A percentile compares a stretch with the other conserved stretches of the same genome.
phyloP scores from a whole-genome alignment of 2,329 filamentous ascomycete species.

The Talaromyces islandicus region DNA sequence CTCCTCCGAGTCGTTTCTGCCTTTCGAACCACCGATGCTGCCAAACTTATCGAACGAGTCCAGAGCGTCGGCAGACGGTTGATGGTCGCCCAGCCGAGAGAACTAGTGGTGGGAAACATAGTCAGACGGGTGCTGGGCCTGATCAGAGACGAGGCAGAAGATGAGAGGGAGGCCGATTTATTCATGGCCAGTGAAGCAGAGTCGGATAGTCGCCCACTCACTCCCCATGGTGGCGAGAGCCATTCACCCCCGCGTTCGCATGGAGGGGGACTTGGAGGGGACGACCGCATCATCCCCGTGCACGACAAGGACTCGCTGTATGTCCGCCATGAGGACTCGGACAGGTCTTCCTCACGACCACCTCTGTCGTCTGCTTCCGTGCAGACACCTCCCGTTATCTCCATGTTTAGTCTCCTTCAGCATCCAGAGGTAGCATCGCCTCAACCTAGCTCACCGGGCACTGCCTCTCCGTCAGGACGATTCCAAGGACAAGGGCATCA shows the following conservation, averaged over 20 bases:
- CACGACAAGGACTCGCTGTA: constrained; percentile 22
- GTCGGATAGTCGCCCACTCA: constrained; percentile 46
- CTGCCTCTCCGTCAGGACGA: constrained; percentile 29
- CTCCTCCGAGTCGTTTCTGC: constrained; percentile 80
- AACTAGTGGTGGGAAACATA: constrained; percentile 91
- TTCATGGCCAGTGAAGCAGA: constrained; percentile 54
- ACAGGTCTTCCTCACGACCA: constrained; percentile 46
- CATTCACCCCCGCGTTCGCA: constrained; percentile 15
- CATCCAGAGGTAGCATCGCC: constrained; percentile 49
- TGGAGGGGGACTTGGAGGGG: neutral
- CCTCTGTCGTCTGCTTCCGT: constrained; percentile 55
- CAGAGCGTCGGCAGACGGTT: constrained; percentile 71
- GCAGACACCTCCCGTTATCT: constrained; percentile 50
- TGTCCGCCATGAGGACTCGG: constrained; percentile 24
- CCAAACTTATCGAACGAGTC: constrained; percentile 72
- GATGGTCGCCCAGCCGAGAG: constrained; percentile 76
- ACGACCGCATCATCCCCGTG: constrained; percentile 14
- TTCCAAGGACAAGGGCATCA: constrained; percentile 21
- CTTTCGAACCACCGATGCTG: constrained; percentile 70
- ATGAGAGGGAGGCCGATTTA: constrained; percentile 64
- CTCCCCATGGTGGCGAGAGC: constrained; percentile 33
- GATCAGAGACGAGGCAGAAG: constrained; percentile 84
- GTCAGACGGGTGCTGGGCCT: constrained; percentile 83
- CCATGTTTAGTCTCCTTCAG: constrained; percentile 83
- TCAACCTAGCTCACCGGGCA: constrained; percentile 31